Percentiles rank a stretch among this genome's conserved stretches.
These are phyloP conservation scores for Magnusiomyces ingens DNA, from an alignment of 1,139 yeast species.

Conservation along the genomic window DNA sequence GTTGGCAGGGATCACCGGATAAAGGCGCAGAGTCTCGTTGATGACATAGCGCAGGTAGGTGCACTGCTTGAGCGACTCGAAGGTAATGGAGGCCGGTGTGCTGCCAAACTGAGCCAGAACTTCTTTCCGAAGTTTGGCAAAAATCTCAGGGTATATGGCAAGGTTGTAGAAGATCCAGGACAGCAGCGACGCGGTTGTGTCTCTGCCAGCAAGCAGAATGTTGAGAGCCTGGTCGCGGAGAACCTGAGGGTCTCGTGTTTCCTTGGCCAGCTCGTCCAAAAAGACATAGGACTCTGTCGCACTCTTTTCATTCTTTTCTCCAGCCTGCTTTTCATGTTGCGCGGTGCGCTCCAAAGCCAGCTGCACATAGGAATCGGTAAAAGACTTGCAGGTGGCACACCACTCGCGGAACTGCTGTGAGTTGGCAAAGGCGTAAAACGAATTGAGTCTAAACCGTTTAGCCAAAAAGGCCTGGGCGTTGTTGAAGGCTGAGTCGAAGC, in stretches of 20 bases:
- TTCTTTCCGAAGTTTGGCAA: constrained; percentile 35
- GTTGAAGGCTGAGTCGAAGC: constrained; percentile 42
- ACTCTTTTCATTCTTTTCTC: constrained; percentile 23
- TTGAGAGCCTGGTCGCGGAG: constrained; percentile 46
- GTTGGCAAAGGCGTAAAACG: constrained; percentile 35
- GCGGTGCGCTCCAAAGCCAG: constrained; percentile 22
- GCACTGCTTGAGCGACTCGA: constrained; percentile 43
- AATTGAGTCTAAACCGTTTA: constrained; percentile 37
- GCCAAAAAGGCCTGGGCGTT: constrained; percentile 37
- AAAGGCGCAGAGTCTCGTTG: constrained; percentile 26
- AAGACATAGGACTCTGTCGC: constrained; percentile 34
- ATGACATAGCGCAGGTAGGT: constrained; percentile 21
- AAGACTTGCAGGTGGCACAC: constrained; percentile 26
- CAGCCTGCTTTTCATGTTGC: constrained; percentile 11
- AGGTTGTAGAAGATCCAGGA: constrained; percentile 41
- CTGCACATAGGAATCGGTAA: constrained; percentile 32
- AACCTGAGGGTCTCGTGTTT: constrained; percentile 41
- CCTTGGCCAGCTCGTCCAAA: constrained; percentile 44
- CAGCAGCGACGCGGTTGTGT: constrained; percentile 47
- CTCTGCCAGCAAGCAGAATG: constrained; percentile 48
- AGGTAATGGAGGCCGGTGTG: constrained; percentile 26
- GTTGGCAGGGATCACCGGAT: constrained; percentile 28
- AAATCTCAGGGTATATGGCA: constrained; percentile 38
- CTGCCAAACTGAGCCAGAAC: constrained; percentile 21
- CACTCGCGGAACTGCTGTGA: constrained; percentile 33